A percentile compares a stretch with the other conserved stretches of the same genome.
Evolutionary conservation across 2,329 filamentous ascomycete genomes (phyloP).

Genomic region (Grosmannia clavigera): DNA sequence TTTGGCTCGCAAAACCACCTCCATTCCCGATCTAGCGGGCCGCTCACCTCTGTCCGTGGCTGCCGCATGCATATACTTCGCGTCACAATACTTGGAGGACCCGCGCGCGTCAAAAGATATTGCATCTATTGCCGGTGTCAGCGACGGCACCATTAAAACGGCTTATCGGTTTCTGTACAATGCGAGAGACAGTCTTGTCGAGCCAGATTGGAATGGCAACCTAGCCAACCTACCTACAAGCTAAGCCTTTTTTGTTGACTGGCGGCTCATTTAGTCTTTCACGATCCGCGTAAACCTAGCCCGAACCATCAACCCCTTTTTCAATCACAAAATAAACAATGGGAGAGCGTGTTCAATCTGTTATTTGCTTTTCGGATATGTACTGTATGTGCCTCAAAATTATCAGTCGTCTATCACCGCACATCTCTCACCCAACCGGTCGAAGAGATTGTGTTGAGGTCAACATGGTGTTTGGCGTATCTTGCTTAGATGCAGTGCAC

Average conservation of each 20-base stretch:
- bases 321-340: not conserved
- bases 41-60: slow-evolving; percentile 90
- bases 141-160: slow-evolving; percentile 91
- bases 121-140: slow-evolving; percentile 72
- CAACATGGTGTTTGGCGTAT: not conserved
- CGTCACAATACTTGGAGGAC: slow-evolving; percentile 73
- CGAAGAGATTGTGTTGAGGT: not conserved
- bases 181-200: slow-evolving; percentile 51
- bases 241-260: slow-evolving; percentile 17
- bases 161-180: slow-evolving; percentile 83
- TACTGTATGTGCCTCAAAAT: not conserved
- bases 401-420: not conserved
- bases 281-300: not conserved
- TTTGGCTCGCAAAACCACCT: slow-evolving; percentile 65
- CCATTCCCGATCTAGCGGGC: slow-evolving; percentile 72
- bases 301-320: not conserved
- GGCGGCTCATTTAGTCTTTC: not conserved
- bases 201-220: slow-evolving; percentile 36
- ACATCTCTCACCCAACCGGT: not conserved
- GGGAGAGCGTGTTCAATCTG: not conserved
- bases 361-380: not conserved
- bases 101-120: slow-evolving; percentile 77
- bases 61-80: slow-evolving; percentile 94
- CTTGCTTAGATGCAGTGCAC: not conserved
- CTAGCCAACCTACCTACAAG: slow-evolving; percentile 56